Evolutionary conservation across 2,329 filamentous ascomycete species (phyloP).

Genomic region (Claviceps fusiformis): DNA sequence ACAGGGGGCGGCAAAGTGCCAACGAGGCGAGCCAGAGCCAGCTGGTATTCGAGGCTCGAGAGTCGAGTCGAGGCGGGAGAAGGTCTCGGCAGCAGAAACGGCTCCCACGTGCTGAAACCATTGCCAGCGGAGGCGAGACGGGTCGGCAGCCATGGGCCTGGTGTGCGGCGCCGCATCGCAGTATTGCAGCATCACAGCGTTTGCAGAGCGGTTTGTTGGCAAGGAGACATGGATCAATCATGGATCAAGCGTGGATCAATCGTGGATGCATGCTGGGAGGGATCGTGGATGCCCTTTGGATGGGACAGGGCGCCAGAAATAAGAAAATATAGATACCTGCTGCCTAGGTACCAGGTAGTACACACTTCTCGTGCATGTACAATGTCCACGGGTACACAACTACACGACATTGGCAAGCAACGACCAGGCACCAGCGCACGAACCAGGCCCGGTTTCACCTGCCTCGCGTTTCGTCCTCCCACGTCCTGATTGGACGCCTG

Average conservation of each 20-base stretch:
- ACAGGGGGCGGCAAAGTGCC: not conserved
- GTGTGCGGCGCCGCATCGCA: not conserved
- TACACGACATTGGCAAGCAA: too few species aligned
- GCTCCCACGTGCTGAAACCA: not conserved
- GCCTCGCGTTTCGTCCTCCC: not conserved
- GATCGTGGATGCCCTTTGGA: too few species aligned
- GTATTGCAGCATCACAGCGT: not conserved
- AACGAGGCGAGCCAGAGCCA: not conserved
- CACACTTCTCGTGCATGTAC: not conserved
- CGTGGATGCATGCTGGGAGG: too few species aligned
- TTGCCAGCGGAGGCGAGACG: not conserved
- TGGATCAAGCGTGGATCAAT: too few species aligned
- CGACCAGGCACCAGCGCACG: not conserved
- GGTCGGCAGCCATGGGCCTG: not conserved
- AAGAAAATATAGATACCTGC: not conserved
- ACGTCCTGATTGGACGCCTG: constrained; percentile 1
- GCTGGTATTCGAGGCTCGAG: not conserved
- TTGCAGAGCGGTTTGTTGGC: not conserved
- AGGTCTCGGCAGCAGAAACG: not conserved
- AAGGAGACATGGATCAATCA: too few species aligned
- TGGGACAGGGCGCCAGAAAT: not conserved
- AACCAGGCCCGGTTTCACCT: not conserved
- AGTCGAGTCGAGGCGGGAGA: not conserved
- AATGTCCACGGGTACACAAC: not conserved
- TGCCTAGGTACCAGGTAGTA: too few species aligned